Conservation (phyloP, 1,139 yeast genomes). For the Candida pseudoviswanathii region DNA sequence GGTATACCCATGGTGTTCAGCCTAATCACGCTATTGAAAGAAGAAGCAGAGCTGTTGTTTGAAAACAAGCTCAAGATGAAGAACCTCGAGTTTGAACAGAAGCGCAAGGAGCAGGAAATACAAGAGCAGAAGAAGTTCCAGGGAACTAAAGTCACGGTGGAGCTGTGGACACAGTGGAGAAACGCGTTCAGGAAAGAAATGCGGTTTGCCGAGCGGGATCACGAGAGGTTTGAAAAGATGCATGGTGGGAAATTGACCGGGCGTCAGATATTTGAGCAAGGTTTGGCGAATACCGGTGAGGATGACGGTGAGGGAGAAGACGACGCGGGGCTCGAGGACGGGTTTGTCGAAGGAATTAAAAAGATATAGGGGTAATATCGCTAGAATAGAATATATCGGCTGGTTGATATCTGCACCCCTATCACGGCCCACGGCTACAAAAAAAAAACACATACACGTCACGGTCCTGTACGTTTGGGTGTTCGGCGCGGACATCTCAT, state of each 20-base stretch:
- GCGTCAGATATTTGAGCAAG: conserved; percentile 83
- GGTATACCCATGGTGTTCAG: conserved; percentile 92
- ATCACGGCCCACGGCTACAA: neutral
- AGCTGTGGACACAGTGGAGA: conserved; percentile 75
- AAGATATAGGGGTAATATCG: conserved; percentile 16
- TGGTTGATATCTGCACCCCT: too few species aligned
- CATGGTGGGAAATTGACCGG: conserved; percentile 84
- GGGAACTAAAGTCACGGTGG: conserved; percentile 81
- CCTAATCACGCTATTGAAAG: conserved; percentile 73
- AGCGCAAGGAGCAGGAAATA: conserved; percentile 56
- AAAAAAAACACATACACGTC: neutral
- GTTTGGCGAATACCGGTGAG: conserved; percentile 66
- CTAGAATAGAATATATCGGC: neutral
- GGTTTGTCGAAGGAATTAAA: conserved; percentile 24
- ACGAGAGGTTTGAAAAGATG: conserved; percentile 52
- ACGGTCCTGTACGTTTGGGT: neutral
- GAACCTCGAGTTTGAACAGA: conserved; percentile 61
- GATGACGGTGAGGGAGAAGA: conserved; percentile 47
- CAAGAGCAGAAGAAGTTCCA: conserved; percentile 76
- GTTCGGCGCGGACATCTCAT: too few species aligned
- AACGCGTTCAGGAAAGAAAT: conserved; percentile 58
- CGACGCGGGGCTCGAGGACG: conserved; percentile 9
- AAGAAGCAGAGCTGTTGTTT: conserved; percentile 70
- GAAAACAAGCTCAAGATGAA: conserved; percentile 53
- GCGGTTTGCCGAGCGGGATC: conserved; percentile 54